phyloP scores from a whole-genome alignment of 2,329 filamentous ascomycete species.

The Alternaria incomplexa region DNA sequence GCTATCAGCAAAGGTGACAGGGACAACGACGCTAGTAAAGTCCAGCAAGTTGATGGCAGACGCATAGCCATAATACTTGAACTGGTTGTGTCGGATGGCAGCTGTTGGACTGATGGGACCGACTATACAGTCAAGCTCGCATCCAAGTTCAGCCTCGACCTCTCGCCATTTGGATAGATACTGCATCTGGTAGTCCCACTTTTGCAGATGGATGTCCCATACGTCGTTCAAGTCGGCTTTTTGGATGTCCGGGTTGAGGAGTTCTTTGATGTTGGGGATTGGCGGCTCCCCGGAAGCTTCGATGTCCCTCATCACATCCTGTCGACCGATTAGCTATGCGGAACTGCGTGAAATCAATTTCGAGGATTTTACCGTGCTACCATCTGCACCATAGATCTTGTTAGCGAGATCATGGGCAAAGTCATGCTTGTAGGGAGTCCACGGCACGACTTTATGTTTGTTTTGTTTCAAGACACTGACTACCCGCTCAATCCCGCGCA shows the following conservation, averaged over 20 bases:
- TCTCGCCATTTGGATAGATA: conserved; percentile 4
- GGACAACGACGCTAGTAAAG: conserved; percentile 23
- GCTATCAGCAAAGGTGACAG: conserved; percentile 26
- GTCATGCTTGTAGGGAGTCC: conserved; percentile 3
- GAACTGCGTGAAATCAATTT: not conserved
- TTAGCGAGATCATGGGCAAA: conserved; percentile 8
- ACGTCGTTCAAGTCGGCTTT: conserved; percentile 9
- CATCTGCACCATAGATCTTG: conserved; percentile 1
- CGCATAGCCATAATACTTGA: conserved; percentile 18
- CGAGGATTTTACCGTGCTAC: not conserved
- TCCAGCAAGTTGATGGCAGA: conserved; percentile 13
- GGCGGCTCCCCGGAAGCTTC: conserved; percentile 8
- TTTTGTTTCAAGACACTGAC: not conserved
- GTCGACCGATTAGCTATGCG: not conserved
- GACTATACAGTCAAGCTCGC: conserved; percentile 13
- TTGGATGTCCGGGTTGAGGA: conserved; percentile 8
- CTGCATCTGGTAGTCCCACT: conserved; percentile 12
- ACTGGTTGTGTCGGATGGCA: conserved; percentile 21
- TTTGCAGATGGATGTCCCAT: conserved; percentile 12
- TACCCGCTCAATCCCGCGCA: conserved; percentile 4
- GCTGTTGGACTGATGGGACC: conserved; percentile 21
- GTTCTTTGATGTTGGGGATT: conserved; percentile 14
- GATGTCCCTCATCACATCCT: conserved; percentile 57
- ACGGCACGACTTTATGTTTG: conserved; percentile 6
- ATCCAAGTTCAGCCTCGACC: not conserved